A percentile compares a stretch with the other conserved stretches of the same genome.
Evolutionary conservation across 176 grass and related monocot genomes (phyloP).

Genomic region (Cenchrus americanus): DNA sequence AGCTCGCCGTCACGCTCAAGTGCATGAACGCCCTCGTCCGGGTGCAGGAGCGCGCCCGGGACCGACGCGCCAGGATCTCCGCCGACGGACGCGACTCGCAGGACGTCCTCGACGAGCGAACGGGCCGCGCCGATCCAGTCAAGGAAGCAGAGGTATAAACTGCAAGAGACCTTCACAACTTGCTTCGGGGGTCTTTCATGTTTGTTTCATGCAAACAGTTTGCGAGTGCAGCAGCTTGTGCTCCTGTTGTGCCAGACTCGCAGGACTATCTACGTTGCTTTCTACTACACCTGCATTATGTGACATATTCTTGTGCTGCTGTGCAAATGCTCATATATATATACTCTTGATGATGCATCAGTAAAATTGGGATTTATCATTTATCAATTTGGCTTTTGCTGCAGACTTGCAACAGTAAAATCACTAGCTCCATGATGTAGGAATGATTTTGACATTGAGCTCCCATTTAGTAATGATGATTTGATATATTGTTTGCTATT

Average conservation of each 20-base stretch:
- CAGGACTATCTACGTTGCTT: too few species aligned
- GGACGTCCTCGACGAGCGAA: constrained; percentile 33
- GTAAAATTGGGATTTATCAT: not conserved
- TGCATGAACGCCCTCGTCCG: constrained; percentile 83
- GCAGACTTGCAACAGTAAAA: not conserved
- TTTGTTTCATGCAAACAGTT: not conserved
- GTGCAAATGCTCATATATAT: not conserved
- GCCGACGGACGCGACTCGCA: constrained; percentile 44
- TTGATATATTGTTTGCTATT: constrained; percentile 1
- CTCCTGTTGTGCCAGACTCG: not conserved
- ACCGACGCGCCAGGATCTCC: constrained; percentile 48
- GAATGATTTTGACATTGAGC: not conserved
- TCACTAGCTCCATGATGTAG: constrained; percentile 11
- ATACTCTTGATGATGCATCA: not conserved
- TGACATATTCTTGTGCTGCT: not conserved
- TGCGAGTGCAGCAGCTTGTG: not conserved
- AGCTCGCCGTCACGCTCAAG: constrained; percentile 73
- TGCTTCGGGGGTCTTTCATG: not conserved
- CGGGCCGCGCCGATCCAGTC: constrained; percentile 45
- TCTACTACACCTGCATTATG: not conserved
- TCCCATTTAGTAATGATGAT: not conserved
- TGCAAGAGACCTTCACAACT: not conserved
- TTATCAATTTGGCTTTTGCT: not conserved
- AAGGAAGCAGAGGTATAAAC: constrained; percentile 73
- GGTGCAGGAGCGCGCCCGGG: constrained; percentile 69